These are phyloP conservation scores for Sarocladium kiliense DNA, from an alignment of 2,329 filamentous ascomycete species.

Conservation along the genomic window DNA sequence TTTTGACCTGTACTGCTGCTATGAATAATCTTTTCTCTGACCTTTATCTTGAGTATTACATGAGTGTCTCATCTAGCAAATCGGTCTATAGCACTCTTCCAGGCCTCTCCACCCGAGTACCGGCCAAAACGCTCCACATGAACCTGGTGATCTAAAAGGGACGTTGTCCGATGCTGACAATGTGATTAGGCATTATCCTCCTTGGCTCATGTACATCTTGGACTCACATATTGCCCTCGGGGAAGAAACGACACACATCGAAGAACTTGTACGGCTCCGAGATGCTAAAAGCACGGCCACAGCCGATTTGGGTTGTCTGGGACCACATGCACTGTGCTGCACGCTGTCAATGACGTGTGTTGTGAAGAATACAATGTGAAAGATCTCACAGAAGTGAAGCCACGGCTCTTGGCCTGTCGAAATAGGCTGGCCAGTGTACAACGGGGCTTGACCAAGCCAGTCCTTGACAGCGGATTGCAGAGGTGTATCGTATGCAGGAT, in stretches of 20 bases:
- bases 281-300: constrained; percentile 25
- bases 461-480: constrained; percentile 22
- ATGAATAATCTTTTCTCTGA: background rate
- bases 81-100: too few relatives aligned
- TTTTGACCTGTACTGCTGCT: too few relatives aligned
- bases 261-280: constrained; percentile 27
- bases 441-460: constrained; percentile 25
- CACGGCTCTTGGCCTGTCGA: constrained; percentile 26
- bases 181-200: background rate
- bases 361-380: background rate
- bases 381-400: constrained; percentile 30
- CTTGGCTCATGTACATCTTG: constrained; percentile 10
- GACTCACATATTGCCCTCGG: constrained; percentile 30
- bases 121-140: too few relatives aligned
- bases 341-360: background rate
- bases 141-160: constrained; percentile 19
- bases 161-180: constrained; percentile 20
- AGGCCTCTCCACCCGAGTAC: too few relatives aligned
- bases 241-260: constrained; percentile 28
- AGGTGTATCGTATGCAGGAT: constrained; percentile 22
- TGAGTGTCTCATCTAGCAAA: too few relatives aligned
- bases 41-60: too few relatives aligned
- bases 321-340: constrained; percentile 33
- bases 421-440: constrained; percentile 25
- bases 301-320: constrained; percentile 26